Evolutionary conservation across 805 yeast species (phyloP), one percentile per base, ranked within the genome.

Genomic region (Sugiyamaella valdiviana): DNA sequence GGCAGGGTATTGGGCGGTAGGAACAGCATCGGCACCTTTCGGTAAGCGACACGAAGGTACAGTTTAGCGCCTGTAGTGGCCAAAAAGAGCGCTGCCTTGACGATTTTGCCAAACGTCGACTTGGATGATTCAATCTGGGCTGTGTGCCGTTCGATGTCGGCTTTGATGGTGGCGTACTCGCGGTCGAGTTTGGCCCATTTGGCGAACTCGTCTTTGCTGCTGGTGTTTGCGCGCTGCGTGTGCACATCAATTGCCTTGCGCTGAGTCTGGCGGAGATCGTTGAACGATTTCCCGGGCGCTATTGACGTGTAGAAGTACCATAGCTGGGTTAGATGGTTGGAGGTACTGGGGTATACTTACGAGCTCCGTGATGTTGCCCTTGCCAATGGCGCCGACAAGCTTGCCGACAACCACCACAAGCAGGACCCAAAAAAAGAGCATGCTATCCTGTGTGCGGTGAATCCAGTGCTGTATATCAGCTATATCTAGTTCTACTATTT

Each of bases 161-260:
- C 70, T 39, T 73, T 71, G 44, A 85, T 60, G 51, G 76, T 74
- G 55, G 83, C 89, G 50, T 75, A 68, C 57, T 74, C 76, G 43
- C 99, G 76, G 60, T 88, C 90, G 53, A 90, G 72, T 63, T 88
- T 88, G 1, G 97, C 95, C 98, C 98, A 93, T 60, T 78, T 82
- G 23, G 97, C 96, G 64, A 91, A 93, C 59, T 93, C 82, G 63
- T 93, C 97, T 65, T 91, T 96, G 1, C 97, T 91, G 48, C 87
- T 78, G 7, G 89, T 77, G 2, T 72, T 53, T 24, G 78, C 70
- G 52, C 88, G 76, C 57, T 81, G 78, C 12, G 68, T 71, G 55
- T 76, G 71, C 19, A 79, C 60, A 16, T 67, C 63, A 14, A 64
- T 62, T 44, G 81, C 76, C 53, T 83, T 76, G 6, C 60, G 56